Evolutionary conservation across 495 filamentous ascomycete genomes (phyloP).

Genomic region (Chaetomium tenue): DNA sequence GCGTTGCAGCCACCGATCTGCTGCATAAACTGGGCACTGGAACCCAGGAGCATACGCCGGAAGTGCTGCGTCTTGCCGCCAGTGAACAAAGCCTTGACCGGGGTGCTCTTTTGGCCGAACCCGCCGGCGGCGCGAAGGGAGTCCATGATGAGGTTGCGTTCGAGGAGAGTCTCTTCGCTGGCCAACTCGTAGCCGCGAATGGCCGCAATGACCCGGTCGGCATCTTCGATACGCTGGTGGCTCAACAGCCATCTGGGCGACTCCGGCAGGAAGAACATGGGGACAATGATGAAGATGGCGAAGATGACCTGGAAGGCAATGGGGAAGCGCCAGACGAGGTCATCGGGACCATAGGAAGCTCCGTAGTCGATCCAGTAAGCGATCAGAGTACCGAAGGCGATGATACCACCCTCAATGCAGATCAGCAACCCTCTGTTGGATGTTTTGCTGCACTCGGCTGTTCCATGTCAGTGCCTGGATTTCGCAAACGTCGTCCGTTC

Average conservation of each 20-base stretch:
- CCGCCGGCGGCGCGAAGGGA: conserved; percentile 62
- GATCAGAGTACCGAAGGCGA: conserved; percentile 74
- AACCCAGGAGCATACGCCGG: conserved; percentile 60
- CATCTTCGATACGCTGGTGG: conserved; percentile 65
- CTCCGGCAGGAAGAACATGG: conserved; percentile 69
- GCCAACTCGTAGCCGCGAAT: conserved; percentile 60
- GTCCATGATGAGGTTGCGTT: conserved; percentile 65
- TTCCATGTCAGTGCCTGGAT: background rate
- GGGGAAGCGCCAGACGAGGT: conserved; percentile 75
- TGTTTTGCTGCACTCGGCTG: conserved; percentile 64
- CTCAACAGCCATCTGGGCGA: conserved; percentile 74
- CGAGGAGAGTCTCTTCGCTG: conserved; percentile 51
- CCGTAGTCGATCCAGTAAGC: conserved; percentile 87
- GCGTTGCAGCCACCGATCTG: conserved; percentile 76
- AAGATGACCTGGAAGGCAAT: conserved; percentile 81
- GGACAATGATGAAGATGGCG: conserved; percentile 60
- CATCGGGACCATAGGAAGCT: conserved; percentile 61
- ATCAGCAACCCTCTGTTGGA: conserved; percentile 78
- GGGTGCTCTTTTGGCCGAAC: conserved; percentile 52
- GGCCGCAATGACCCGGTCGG: conserved; percentile 66
- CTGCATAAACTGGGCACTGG: conserved; percentile 70
- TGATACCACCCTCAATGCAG: conserved; percentile 77
- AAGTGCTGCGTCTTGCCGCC: conserved; percentile 65
- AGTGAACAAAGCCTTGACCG: conserved; percentile 57
- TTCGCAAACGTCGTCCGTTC: background rate